Evolutionary conservation across 306 rosid species (phyloP).

Genomic region (cucumber (Cucumis sativus)): DNA sequence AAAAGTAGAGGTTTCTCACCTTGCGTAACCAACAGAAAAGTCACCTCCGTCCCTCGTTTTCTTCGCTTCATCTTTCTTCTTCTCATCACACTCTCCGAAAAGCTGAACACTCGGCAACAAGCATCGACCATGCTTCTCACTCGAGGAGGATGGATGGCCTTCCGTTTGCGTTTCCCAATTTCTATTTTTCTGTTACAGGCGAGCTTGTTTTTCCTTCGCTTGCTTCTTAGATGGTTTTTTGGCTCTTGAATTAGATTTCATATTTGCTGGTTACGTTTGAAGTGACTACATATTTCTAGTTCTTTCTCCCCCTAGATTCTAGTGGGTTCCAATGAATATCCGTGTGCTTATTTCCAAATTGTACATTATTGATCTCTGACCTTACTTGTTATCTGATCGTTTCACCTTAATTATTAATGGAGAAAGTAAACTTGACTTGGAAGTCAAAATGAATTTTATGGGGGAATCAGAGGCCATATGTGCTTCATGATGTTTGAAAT

Average conservation of each 20-base stretch:
- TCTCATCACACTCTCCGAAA: neutral
- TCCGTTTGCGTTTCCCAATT: slow-evolving; percentile 15
- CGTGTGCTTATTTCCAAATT: neutral
- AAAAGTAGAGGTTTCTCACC: neutral
- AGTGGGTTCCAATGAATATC: neutral
- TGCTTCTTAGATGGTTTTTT: neutral
- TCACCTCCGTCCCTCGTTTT: neutral
- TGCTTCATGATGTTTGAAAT: neutral
- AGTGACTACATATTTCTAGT: neutral
- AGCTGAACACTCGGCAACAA: neutral
- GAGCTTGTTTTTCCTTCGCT: neutral
- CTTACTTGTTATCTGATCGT: neutral
- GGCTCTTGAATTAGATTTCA: neutral
- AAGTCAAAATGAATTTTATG: neutral
- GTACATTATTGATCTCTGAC: neutral
- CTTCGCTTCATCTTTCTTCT: neutral
- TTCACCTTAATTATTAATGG: neutral
- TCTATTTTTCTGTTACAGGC: slow-evolving; percentile 39
- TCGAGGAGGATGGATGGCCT: slow-evolving; percentile 16
- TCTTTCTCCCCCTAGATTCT: neutral
- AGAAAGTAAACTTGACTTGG: neutral
- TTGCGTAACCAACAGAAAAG: neutral
- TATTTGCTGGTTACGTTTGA: neutral
- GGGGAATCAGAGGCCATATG: neutral
- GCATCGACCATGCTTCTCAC: neutral